Evolutionary conservation across 2,329 filamentous ascomycete genomes (phyloP).

Genomic region (Fonsecaea monophora): DNA sequence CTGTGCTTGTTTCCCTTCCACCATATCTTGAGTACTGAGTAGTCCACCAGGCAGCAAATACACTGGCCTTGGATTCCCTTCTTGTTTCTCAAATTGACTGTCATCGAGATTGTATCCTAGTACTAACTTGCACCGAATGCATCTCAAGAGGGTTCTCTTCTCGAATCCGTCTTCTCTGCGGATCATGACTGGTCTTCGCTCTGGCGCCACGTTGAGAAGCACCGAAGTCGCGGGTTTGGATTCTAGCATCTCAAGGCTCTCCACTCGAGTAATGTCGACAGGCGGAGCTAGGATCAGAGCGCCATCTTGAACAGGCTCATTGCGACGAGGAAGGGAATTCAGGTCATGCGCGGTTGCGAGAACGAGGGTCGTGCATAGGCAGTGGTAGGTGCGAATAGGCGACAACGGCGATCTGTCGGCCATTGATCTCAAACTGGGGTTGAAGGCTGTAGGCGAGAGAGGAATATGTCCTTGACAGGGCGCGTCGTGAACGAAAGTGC

Average conservation of each 20-base stretch:
- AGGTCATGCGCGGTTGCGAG: conserved; percentile 65
- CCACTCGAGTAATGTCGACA: conserved; percentile 36
- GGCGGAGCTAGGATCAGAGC: conserved; percentile 65
- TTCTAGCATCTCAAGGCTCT: conserved; percentile 35
- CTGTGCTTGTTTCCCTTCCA: conserved; percentile 46
- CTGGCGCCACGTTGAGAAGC: conserved; percentile 59
- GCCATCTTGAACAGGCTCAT: conserved; percentile 57
- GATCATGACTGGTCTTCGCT: conserved; percentile 59
- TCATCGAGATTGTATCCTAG: conserved; percentile 69
- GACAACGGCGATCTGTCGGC: conserved; percentile 16
- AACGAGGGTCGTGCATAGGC: conserved; percentile 70
- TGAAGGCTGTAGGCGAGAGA: not conserved
- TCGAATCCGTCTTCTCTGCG: conserved; percentile 70
- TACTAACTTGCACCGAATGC: conserved; percentile 65
- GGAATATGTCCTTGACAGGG: not conserved
- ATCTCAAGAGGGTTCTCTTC: conserved; percentile 66
- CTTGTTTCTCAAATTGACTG: conserved; percentile 51
- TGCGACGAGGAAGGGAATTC: conserved; percentile 59
- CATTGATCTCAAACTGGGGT: conserved; percentile 8
- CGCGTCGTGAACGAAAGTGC: not conserved
- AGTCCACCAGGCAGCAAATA: conserved; percentile 68
- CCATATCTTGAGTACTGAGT: conserved; percentile 64
- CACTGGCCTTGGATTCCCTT: conserved; percentile 43
- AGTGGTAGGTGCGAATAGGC: conserved; percentile 57
- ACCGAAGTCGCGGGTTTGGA: conserved; percentile 40